Evolutionary conservation across 2,329 filamentous ascomycete species (phyloP), one percentile per base, ranked within the genome.

Genomic region (Hymenoscyphus scutula): DNA sequence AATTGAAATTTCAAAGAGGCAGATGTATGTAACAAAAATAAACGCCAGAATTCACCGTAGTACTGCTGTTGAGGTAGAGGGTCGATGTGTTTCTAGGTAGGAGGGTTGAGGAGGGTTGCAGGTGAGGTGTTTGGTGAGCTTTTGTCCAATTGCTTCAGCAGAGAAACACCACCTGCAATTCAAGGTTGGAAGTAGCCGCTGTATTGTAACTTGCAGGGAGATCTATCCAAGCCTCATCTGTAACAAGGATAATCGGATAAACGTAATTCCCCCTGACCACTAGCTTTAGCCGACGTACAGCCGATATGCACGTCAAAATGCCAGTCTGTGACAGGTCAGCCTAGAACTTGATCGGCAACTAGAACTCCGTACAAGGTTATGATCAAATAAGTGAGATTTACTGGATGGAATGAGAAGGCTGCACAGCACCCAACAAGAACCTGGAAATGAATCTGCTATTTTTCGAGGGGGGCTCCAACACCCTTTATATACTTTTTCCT

Each of bases 401-500:
- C 7, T 48, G 41, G 53, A 54, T 54, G 53, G 23, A 48, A 56
- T 25, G 53, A 59, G 53, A n/a, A n/a, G 23, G 57, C 60, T 64
- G 67, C 62, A 62, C 68, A 70, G 63, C 63, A 67, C 65, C 69
- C 64, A 60, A 23, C 30, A 59, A n/a, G n/a, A n/a, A n/a, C n/a
- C n/a, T n/a, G 48, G 59, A 57, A 48, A 63, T 66, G 53, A 60
- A 59, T 59, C 56, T 30, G n/a, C 8, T 57, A 62, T 62, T 62
- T 62, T 54, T 58, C 29, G 23, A 57, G 65, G 66, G n/a, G 68
- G 66, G 53, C 29, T 41, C 38, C 41, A 48, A 58, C 30, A 37
- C 56, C 55, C 64, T 70, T 71, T 71, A 51, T 72, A 73, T 71
- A 71, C 30, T 64, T 67, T 67, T 67, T 55, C 38, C 60, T 53